Evolutionary conservation across 495 filamentous ascomycete genomes (phyloP), one percentile per base, ranked within the genome.

Genomic region (Alectoria sarmentosa): DNA sequence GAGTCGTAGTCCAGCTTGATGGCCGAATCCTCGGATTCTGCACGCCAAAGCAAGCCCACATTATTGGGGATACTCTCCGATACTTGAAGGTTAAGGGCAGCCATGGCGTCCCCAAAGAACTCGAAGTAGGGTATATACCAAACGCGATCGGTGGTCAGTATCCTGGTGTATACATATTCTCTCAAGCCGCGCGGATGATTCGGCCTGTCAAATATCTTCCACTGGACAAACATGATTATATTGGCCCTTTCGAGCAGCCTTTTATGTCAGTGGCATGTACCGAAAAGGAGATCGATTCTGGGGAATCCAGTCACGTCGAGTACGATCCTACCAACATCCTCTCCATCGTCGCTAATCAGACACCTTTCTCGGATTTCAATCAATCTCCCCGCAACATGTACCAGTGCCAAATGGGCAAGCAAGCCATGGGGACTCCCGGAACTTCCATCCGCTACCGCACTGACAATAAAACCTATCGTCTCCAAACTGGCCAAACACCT

Each of bases 361-460:
- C 94, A 4, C 94, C 94, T 17, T 98, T 98, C 77, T 96, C 94
- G 66, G 91, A 98, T 74, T 96, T 96, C 80, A 98, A 98, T 77
- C 94, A 98, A 75, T 97, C 93, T 37, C 94, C 94, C 17, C 83
- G 94, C 80, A 98, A 98, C 76, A 98, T 98, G 94, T 98, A 98
- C 76, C 94, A 98, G 75, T 96, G 93, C 76, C 94, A 98, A 79
- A 98, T 98, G 94, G 91, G 92, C 75, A 98, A 98, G 75, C 94
- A 98, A 78, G 88, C 93, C 3, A 98, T 98, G 94, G 94, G 94
- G 69, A 98, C 94, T 9, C 94, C 94, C 32, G 92, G 89, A 60
- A 90, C 93, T 13, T 87, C 94, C 0, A 78, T 95, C 63, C 82
- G 84, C 38, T 89, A 95, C 74, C 89, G 94, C 65, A 92, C 91